Conservation (phyloP, 805 yeast genomes). For the Ascoidea asiatica region DNA sequence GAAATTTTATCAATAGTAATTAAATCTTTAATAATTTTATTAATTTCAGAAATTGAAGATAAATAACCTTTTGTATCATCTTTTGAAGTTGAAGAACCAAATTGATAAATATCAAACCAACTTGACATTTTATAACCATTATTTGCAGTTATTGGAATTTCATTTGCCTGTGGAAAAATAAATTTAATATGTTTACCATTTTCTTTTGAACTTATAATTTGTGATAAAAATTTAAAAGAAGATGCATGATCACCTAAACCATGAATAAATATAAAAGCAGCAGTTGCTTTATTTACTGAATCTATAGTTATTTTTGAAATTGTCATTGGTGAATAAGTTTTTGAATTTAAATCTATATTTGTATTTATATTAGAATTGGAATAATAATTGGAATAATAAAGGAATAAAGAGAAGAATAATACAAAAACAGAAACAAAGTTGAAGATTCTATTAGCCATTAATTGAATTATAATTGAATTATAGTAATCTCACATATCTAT, state of each 20-base stretch:
- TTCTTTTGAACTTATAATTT: conserved; percentile 27
- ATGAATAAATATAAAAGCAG: conserved; percentile 63
- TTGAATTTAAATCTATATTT: too few species aligned
- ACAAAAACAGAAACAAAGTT: too few species aligned
- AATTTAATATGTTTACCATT: conserved; percentile 47
- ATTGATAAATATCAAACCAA: conserved; percentile 71
- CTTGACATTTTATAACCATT: conserved; percentile 60
- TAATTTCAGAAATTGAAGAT: conserved; percentile 31
- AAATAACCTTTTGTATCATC: conserved; percentile 44
- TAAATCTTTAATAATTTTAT: conserved; percentile 36
- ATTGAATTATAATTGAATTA: too few species aligned
- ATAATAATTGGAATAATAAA: too few species aligned
- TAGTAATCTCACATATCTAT: too few species aligned
- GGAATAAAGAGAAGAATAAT: too few species aligned
- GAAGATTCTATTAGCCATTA: too few species aligned
- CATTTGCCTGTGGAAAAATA: conserved; percentile 88
- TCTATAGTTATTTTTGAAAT: background rate
- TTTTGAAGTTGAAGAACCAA: conserved; percentile 28
- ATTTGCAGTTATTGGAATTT: conserved; percentile 51
- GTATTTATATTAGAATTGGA: too few species aligned
- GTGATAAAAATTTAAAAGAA: conserved; percentile 82
- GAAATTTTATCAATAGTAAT: conserved; percentile 29
- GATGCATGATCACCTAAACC: conserved; percentile 87
- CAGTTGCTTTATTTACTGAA: conserved; percentile 6
- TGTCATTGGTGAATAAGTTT: background rate